These are phyloP conservation scores for Musa troglodytarum DNA, from an alignment of 176 grass and related monocot genomes.

Conservation along the genomic window DNA sequence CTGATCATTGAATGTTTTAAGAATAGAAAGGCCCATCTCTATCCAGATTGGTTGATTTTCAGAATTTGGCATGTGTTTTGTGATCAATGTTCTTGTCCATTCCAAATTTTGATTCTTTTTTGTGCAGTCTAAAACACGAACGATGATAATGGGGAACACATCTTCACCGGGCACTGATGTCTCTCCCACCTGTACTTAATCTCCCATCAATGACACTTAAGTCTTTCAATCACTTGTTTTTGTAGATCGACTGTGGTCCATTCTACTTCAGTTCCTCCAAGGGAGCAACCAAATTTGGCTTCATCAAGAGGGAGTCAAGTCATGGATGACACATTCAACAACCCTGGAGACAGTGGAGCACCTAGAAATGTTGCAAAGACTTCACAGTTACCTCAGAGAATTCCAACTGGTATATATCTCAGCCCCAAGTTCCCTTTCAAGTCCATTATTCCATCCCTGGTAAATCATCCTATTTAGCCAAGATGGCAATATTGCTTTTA, in stretches of 20 bases:
- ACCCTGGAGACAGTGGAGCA: neutral
- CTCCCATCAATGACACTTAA: neutral
- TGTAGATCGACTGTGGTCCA: slow-evolving; percentile 28
- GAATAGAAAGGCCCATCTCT: too few relatives aligned
- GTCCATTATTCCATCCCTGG: neutral
- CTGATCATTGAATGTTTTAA: too few relatives aligned
- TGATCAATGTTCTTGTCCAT: too few relatives aligned
- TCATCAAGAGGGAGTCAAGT: slow-evolving; percentile 29
- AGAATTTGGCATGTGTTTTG: too few relatives aligned
- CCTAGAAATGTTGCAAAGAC: neutral
- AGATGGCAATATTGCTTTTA: neutral
- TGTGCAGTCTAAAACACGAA: too few relatives aligned
- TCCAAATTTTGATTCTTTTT: too few relatives aligned
- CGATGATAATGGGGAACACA: too few relatives aligned
- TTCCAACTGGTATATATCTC: slow-evolving; percentile 10
- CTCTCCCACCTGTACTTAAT: too few relatives aligned
- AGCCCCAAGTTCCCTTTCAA: neutral
- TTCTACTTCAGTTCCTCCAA: slow-evolving; percentile 27
- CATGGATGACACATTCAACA: slow-evolving; percentile 16
- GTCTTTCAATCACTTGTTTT: neutral
- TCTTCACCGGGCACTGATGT: too few relatives aligned
- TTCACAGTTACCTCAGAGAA: slow-evolving; percentile 8
- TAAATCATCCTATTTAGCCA: neutral
- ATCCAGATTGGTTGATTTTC: too few relatives aligned
- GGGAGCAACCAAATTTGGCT: slow-evolving; percentile 13